Percentiles rank a stretch among this genome's conserved stretches.
phyloP scores from a whole-genome alignment of 1,284 basidiomycete genomes.

The Erythrobasidium hasegawianum region DNA sequence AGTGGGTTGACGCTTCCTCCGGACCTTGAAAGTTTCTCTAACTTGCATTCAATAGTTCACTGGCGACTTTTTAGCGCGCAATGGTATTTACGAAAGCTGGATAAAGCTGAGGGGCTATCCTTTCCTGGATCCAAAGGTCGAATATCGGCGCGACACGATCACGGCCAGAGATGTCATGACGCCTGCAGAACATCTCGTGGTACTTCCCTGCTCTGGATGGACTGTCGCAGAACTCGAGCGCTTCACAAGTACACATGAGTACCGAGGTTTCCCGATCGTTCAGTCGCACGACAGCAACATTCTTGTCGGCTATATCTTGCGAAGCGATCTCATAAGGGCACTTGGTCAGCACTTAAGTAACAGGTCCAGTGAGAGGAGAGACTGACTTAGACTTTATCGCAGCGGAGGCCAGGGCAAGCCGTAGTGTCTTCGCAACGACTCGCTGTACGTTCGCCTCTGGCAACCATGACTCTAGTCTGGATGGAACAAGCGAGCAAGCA shows the following conservation, averaged over 20 bases:
- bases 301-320: constrained; percentile 84
- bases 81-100: constrained; percentile 47
- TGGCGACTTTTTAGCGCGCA: constrained; percentile 41
- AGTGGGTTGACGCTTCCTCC: not conserved
- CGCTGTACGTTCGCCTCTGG: constrained; percentile 33
- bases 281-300: constrained; percentile 54
- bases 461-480: constrained; percentile 1
- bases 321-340: constrained; percentile 85
- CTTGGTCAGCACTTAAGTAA: constrained; percentile 58
- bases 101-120: constrained; percentile 58
- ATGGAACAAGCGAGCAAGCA: constrained; percentile 14
- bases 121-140: constrained; percentile 63
- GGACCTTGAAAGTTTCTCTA: no score
- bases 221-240: constrained; percentile 35
- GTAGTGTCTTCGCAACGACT: constrained; percentile 21
- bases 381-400: not conserved
- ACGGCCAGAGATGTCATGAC: constrained; percentile 64
- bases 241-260: constrained; percentile 50
- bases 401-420: constrained; percentile 27
- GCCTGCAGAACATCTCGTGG: constrained; percentile 44
- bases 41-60: constrained; percentile 53
- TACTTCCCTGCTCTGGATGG: constrained; percentile 4
- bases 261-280: constrained; percentile 84
- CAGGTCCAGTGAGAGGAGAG: not conserved
- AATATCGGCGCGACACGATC: constrained; percentile 63